Base-by-base conservation (phyloP, 2,329 filamentous ascomycete genomes). In the Helotiales sp. region DNA sequence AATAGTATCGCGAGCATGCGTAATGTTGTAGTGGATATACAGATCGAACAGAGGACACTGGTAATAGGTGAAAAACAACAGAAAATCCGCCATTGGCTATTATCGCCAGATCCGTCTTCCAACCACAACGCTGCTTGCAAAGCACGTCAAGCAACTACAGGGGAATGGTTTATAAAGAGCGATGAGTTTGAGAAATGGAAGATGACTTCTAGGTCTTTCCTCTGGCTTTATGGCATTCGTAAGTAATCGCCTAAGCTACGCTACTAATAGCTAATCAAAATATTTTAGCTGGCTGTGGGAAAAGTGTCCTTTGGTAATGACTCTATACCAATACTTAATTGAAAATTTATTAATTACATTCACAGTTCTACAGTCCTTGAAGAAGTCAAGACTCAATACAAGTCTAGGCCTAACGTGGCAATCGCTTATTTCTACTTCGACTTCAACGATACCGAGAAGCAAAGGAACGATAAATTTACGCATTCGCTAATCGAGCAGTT, bases 391-490 rank as follows among this genome's bases (percentile, higher is more conserved):
- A 12, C n/a, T 2, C 2, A 19, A 1, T 42, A 54, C 22, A 13
- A 22, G 1, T 3, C 5, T n/a, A 31, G 57, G 17, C 57, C 60
- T 9, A 12, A 57, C 30, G 49, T 27, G 4, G 60, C 57, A 9
- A 3, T 66, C 5, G 66, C 63, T 8, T 69, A 66, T 44, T 69
- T 61, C 48, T 68, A 67, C 51, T 67, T 68, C 27, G 58, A 54
- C 33, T 69, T 68, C 42, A 61, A 56, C 13, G 61, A 68, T 22
- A 12, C 8, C 7, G 17, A 55, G 12, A 68, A 66, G 25, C 66
- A 63, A 33, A 59, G 34, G 3, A 53, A 52, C 1, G 33, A n/a
- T n/a, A 19, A 29, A 13, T 5, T 17, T 9, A 7, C 24, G 29
- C 25, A 10, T 13, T 47, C 44, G 10, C n/a, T 47, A 4, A 9